Base-by-base conservation (phyloP, 306 rosid genomes). In the Quercus rubra region DNA sequence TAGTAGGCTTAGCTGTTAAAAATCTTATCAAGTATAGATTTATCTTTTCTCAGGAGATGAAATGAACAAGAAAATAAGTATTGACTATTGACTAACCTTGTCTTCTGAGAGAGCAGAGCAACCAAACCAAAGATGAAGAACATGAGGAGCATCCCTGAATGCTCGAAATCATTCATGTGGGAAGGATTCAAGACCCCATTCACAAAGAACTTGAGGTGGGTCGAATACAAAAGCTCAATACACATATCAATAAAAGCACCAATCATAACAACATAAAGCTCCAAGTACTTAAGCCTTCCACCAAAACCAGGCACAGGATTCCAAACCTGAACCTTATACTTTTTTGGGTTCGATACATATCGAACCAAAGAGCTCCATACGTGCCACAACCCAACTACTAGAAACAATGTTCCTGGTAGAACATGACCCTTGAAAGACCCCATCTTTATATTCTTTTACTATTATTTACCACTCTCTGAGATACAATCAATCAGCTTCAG, bases 401-500 rank as follows among this genome's bases (percentile, higher is more conserved):
- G 87, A 89, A 95, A 95, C 77, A 93, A 81, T 15, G 98, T 93
- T 80, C 99, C 99, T 1, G 99, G 99, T 73, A 95, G 81, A 81
- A 78, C 93, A 87, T 95, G 99, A 71, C 99, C 99, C 82, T 85
- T 81, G 85, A 95, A 95, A 85, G 99, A 95, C 74, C 99, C 99
- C 99, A 95, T 95, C 78, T 49, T 31, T 82, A 17, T 58, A 69
- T 55, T 5, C 49, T 21, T 28, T 7, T 38, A 38, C 46, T 38
- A 38, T 7, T 23, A 1, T 51, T 75, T n/a, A 76, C 76, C 10
- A 31, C 74, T 71, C 80, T 54, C 51, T 56, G 51, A 23, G n/a
- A 19, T 55, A 21, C 27, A 49, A 7, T 7, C 43, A 30, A 78
- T 55, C 78, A 82, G 70, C 73, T 77, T 69, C 17, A n/a, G 28